Conservation (phyloP, 495 filamentous ascomycete species). For the Tetracladium setigerum region DNA sequence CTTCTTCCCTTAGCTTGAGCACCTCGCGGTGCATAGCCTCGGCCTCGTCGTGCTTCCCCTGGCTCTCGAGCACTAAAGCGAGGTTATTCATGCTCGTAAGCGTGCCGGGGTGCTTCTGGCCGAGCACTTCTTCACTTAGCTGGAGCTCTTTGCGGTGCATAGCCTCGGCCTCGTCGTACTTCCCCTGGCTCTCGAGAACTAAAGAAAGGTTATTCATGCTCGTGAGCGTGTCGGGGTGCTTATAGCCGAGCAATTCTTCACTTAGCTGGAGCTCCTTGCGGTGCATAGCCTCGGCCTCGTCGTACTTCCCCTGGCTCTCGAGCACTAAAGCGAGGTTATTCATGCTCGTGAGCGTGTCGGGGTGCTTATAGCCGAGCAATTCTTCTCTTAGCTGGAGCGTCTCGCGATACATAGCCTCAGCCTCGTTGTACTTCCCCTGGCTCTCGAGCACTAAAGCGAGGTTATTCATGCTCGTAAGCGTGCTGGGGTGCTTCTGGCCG, state of each 20-base stretch:
- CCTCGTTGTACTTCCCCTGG: slow-evolving; percentile 28
- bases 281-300: slow-evolving; percentile 18
- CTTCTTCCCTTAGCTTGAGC: slow-evolving; percentile 16
- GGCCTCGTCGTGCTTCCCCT: slow-evolving; percentile 25
- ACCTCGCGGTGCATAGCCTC: slow-evolving; percentile 16
- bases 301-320: slow-evolving; percentile 19
- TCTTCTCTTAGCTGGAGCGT: slow-evolving; percentile 21
- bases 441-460: slow-evolving; percentile 1
- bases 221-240: background rate
- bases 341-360: no score
- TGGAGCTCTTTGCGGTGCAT: slow-evolving; percentile 2
- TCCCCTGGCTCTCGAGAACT: background rate
- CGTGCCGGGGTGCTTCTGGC: slow-evolving; percentile 23
- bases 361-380: slow-evolving; percentile 22
- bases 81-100: no score
- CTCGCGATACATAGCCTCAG: slow-evolving; percentile 21
- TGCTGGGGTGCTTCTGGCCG: slow-evolving; percentile 23
- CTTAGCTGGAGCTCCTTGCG: background rate
- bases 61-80: slow-evolving; percentile 16
- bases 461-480: slow-evolving; percentile 18
- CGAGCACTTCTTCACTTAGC: slow-evolving; percentile 18
- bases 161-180: background rate
- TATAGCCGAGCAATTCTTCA: background rate
- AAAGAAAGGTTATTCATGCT: background rate
- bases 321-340: slow-evolving; percentile 6